Evolutionary conservation across 1,139 yeast genomes (phyloP), one percentile per base, ranked within the genome.

Genomic region (Kluyveromyces marxianus): DNA sequence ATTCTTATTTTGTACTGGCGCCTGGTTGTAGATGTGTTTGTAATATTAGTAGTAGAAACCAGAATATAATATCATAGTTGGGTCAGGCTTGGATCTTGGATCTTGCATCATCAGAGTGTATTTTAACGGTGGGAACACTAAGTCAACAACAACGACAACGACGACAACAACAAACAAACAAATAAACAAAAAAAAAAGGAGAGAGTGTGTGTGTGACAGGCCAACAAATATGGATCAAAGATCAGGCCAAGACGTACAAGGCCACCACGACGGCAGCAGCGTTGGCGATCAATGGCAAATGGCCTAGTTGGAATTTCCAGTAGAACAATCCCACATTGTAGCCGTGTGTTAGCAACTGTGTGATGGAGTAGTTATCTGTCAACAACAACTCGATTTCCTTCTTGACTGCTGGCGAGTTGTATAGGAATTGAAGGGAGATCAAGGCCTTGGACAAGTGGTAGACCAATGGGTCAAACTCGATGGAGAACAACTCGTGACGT

Each of bases 381-480:
- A 40, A 35, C 34, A 40, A 10, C 34, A 40, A 33, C 21, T 40
- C 43, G 33, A 40, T 25, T 21, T 40, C 43, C 26, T 34, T 40
- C 38, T 40, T 40, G 37, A 40, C 33, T 26, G 32, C 27, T 7
- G 43, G 43, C 2, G 43, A 40, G 24, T 40, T 40, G 38, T 40
- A 40, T 33, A 40, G 28, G 32, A 40, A 40, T 26, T 40, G 43
- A 25, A 51, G 44, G 32, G 56, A 50, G 24, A 59, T 39, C 27
- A 59, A 45, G 4, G 50, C 50, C 44, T 59, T 61, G 33, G 54
- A 41, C 34, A 61, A 39, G 44, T 60, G 58, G 49, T 55, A 54
- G 10, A 57, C 54, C 60, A 61, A 58, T 28, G 65, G 65, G 45
- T 61, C 65, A 37, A 58, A 37, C 40, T 56, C 55, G 34, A 60